Conservation (phyloP, 495 filamentous ascomycete species). For the Thermothielavioides terrestris region DNA sequence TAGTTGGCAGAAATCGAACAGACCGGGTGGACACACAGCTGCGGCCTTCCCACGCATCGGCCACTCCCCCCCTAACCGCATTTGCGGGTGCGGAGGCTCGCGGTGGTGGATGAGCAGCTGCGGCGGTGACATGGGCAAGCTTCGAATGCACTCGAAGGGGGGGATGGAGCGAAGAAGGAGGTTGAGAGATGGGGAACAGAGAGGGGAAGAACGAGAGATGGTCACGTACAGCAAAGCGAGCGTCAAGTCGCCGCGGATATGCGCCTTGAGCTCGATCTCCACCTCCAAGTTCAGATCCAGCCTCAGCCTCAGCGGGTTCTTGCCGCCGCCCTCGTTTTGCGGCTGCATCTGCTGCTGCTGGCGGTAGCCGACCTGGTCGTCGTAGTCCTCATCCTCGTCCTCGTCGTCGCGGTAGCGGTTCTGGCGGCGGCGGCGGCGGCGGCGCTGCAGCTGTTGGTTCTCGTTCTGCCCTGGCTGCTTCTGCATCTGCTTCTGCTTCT, state of each 20-base stretch:
- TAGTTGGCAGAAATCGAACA: background rate
- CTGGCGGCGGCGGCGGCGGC: constrained; percentile 10
- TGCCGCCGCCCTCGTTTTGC: constrained; percentile 37
- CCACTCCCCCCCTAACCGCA: too few relatives aligned
- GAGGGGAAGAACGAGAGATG: background rate
- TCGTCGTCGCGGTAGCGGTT: constrained; percentile 5
- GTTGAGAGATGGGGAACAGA: background rate
- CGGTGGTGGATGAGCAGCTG: background rate
- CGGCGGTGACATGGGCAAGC: background rate
- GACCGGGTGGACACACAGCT: too few relatives aligned
- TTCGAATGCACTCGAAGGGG: background rate
- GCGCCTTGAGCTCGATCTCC: constrained; percentile 82
- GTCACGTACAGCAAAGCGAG: constrained; percentile 68
- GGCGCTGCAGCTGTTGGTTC: constrained; percentile 15
- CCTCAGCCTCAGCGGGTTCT: constrained; percentile 67
- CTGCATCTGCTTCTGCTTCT: constrained; percentile 20
- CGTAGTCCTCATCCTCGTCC: constrained; percentile 6
- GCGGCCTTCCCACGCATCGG: too few relatives aligned
- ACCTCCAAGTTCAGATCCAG: constrained; percentile 83
- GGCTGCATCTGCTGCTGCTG: constrained; percentile 20
- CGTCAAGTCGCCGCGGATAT: constrained; percentile 86
- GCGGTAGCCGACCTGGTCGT: constrained; percentile 13
- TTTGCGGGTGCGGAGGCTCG: too few relatives aligned
- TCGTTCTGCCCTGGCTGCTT: constrained; percentile 9
- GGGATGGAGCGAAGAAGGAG: background rate